Conservation (phyloP, 169 alveolate genomes). For the Blepharisma undulans region DNA sequence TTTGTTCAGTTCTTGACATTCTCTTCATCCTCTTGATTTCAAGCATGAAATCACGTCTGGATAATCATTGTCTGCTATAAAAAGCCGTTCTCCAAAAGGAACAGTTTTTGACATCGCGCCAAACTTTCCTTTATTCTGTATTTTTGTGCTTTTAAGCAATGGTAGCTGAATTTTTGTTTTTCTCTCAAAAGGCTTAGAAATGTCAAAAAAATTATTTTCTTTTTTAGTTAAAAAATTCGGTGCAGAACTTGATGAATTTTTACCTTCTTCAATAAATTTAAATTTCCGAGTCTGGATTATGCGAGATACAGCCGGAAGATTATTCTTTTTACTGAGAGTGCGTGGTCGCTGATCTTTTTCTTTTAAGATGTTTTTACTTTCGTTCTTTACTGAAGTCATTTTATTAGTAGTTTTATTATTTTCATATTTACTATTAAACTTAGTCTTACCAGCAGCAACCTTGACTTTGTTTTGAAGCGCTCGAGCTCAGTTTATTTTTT, state of each 20-base stretch:
- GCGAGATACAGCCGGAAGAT: neutral
- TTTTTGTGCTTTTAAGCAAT: neutral
- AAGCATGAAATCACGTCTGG: constrained; percentile 5
- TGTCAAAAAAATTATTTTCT: neutral
- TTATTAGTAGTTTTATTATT: neutral
- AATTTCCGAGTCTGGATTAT: neutral
- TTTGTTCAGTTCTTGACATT: neutral
- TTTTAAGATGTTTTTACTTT: neutral
- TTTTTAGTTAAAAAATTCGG: neutral
- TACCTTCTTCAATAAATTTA: neutral
- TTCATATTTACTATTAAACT: neutral
- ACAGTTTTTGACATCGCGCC: neutral
- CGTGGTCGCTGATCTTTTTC: neutral
- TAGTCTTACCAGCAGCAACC: neutral
- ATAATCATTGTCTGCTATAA: neutral
- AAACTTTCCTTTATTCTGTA: neutral
- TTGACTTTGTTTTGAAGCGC: neutral
- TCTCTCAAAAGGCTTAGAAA: neutral
- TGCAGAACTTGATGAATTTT: neutral
- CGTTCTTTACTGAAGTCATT: neutral
- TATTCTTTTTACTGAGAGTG: neutral
- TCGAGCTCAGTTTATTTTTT: neutral
- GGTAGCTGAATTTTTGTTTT: neutral
- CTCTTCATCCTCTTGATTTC: constrained; percentile 10
- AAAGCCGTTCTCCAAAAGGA: neutral